Conservation (phyloP, 2,329 filamentous ascomycete genomes). For the Aotearoamyces nothofagi region DNA sequence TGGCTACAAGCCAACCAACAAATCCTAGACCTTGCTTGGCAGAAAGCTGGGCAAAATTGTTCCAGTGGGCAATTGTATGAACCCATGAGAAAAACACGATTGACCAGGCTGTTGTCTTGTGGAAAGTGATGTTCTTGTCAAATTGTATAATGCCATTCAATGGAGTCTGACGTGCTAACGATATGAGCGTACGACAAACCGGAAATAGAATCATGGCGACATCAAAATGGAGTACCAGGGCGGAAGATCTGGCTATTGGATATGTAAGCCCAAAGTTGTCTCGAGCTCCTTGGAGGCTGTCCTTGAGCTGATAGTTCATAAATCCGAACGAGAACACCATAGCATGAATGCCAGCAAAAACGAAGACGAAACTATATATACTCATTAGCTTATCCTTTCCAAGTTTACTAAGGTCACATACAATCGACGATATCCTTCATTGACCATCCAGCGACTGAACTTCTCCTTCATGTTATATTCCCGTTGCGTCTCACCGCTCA, state of each 20-base stretch:
- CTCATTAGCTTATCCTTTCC: conserved; percentile 14
- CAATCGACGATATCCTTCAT: conserved; percentile 71
- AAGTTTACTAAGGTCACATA: conserved; percentile 27
- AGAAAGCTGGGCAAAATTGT: conserved; percentile 68
- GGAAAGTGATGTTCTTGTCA: conserved; percentile 81
- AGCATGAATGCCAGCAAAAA: conserved; percentile 58
- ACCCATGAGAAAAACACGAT: conserved; percentile 83
- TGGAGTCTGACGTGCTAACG: conserved; percentile 63
- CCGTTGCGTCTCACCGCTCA: conserved; percentile 59
- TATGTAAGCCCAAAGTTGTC: conserved; percentile 62
- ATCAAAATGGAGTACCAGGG: conserved; percentile 67
- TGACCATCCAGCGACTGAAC: conserved; percentile 80
- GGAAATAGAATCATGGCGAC: conserved; percentile 67
- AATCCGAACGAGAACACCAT: conserved; percentile 71
- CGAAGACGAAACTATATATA: conserved; percentile 51
- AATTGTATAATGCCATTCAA: conserved; percentile 79
- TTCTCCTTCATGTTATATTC: conserved; percentile 54
- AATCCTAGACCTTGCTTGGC: conserved; percentile 63
- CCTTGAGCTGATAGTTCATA: conserved; percentile 66
- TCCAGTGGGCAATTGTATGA: conserved; percentile 76
- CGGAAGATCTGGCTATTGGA: conserved; percentile 60
- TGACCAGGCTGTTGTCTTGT: conserved; percentile 73
- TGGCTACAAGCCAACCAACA: conserved; percentile 62
- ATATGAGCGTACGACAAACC: conserved; percentile 74
- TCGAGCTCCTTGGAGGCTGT: conserved; percentile 52